Evolutionary conservation across 208 protist genomes (phyloP), one percentile per base, ranked within the genome.

Genomic region (Naegleria gruberi): DNA sequence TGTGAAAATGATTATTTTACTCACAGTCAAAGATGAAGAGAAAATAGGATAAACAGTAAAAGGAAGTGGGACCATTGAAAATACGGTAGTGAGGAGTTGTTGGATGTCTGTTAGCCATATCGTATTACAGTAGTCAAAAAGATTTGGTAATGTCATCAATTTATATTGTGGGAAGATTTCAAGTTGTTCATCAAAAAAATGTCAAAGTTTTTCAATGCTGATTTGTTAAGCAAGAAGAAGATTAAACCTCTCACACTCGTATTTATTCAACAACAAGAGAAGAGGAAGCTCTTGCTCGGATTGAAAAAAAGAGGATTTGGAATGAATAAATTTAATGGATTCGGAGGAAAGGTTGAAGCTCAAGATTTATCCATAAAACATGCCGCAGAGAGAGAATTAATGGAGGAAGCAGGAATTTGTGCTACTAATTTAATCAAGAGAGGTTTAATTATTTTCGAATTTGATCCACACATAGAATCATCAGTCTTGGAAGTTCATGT

Each of bases 291-390:
- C 6, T 42, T 88, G 30, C 42, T 88, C 5, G 84, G 84, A 26
- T 46, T 88, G 45, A 88, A 88, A 26, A 88, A 88, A 42, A n/a
- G 84, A 65, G 84, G 84, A 40, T 88, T 88, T 42, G 84, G 84
- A 65, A n/a, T 6, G 15, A 82, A 44, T 7, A 88, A 86, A 45
- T 92, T 89, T 89, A 93, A 93, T 82, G 92, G 91, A 26, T 93
- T 93, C 57, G 92, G 92, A 46, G 92, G 92, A 40, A 93, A 93
- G 57, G 89, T 93, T 4, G 92, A 93, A 47, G 30, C 45, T 17
- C 10, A 57, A n/a, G 90, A 93, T n/a, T 10, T 89, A 45, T 73
- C 92, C 37, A 91, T 93, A 19, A 15, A 10, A 42, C 45, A 51
- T 40, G 91, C 37, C 15, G 90, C 92, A 10, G 1, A 45, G 4